These are phyloP conservation scores for Yamadazyma jaroonii DNA, from an alignment of 1,139 yeast species.

Conservation along the genomic window DNA sequence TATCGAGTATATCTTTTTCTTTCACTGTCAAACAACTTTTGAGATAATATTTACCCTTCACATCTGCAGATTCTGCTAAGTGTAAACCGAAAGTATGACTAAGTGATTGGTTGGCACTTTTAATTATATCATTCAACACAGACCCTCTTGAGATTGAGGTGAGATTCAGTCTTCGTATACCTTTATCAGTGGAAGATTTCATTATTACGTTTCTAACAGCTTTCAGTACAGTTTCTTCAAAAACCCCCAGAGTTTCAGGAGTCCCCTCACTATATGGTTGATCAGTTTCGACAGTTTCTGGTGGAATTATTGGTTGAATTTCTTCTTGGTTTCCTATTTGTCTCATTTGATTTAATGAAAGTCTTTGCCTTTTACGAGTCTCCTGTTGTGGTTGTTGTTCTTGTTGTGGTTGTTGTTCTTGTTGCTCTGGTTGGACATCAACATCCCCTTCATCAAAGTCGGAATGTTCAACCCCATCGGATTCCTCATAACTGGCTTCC, in stretches of 20 bases:
- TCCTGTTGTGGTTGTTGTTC: not conserved
- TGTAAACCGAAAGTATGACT: slow-evolving; percentile 30
- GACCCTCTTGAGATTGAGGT: slow-evolving; percentile 10
- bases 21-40: slow-evolving; percentile 19
- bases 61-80: slow-evolving; percentile 15
- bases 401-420: too few species aligned
- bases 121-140: not conserved
- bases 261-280: too few species aligned
- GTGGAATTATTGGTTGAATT: not conserved
- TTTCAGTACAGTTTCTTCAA: slow-evolving; percentile 1
- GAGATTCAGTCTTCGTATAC: slow-evolving; percentile 21
- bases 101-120: slow-evolving; percentile 10
- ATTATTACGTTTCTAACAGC: slow-evolving; percentile 2
- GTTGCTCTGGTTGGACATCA: too few species aligned
- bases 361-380: slow-evolving; percentile 3
- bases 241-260: not conserved
- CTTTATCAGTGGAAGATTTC: slow-evolving; percentile 6
- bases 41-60: slow-evolving; percentile 16
- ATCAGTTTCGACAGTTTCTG: not conserved
- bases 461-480: too few species aligned
- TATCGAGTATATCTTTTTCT: slow-evolving; percentile 21
- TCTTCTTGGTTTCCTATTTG: not conserved
- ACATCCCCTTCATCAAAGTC: too few species aligned
- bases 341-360: slow-evolving; percentile 1
- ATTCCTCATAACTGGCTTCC: too few species aligned